These are phyloP conservation scores for Aspergillus puulaauensis DNA, from an alignment of 2,329 filamentous ascomycete genomes.

Conservation along the genomic window DNA sequence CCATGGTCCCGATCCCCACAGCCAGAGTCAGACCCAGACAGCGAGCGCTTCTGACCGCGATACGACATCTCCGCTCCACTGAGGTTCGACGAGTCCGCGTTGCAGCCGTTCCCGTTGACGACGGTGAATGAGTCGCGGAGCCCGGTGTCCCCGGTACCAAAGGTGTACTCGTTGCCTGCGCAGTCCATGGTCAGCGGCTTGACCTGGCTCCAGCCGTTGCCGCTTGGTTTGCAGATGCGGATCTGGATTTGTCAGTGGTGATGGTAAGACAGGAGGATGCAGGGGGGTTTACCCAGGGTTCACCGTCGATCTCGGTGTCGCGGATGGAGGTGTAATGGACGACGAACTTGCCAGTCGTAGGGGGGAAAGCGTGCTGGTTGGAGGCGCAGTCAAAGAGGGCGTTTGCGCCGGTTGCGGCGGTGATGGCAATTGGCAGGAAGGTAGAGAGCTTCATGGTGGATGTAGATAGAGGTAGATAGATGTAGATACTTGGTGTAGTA, in stretches of 20 bases:
- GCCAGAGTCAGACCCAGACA: not conserved
- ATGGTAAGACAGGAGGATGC: too few species aligned
- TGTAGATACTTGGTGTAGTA: too few species aligned
- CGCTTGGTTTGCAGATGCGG: not conserved
- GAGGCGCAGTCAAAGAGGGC: not conserved
- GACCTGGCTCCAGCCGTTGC: not conserved
- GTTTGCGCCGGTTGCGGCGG: not conserved
- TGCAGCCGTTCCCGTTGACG: not conserved
- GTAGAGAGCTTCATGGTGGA: not conserved
- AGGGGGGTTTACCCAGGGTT: not conserved
- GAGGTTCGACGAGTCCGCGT: not conserved
- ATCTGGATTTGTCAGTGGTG: not conserved
- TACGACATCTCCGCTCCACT: not conserved
- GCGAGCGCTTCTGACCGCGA: not conserved
- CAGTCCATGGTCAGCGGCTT: not conserved
- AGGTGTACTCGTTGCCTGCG: not conserved
- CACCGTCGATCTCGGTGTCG: not conserved
- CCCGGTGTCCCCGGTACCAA: not conserved
- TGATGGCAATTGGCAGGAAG: not conserved
- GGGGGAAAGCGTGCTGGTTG: not conserved
- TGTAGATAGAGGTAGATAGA: too few species aligned
- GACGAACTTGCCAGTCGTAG: not conserved
- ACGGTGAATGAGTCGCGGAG: not conserved
- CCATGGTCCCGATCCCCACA: not conserved
- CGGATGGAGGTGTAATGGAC: not conserved